Conservation (phyloP, 1,139 yeast genomes). For the Arxiozyma slooffiae region DNA sequence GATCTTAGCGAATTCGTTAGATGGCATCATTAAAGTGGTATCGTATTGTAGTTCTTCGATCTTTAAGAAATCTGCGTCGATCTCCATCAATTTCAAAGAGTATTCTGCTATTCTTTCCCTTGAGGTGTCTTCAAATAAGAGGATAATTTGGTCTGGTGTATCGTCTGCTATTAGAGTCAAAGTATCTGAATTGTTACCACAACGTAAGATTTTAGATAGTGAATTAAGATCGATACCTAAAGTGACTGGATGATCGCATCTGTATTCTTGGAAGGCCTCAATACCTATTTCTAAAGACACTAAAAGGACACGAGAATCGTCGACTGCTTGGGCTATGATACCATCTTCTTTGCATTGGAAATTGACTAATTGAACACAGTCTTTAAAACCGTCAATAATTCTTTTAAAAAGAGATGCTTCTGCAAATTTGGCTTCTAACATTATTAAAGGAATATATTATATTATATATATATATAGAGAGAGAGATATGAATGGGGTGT, state of each 20-base stretch:
- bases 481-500: neutral
- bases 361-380: slow-evolving; percentile 87
- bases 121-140: slow-evolving; percentile 83
- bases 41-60: slow-evolving; percentile 93
- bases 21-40: slow-evolving; percentile 78
- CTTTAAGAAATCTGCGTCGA: slow-evolving; percentile 87
- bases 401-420: slow-evolving; percentile 87
- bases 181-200: slow-evolving; percentile 86
- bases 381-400: slow-evolving; percentile 86
- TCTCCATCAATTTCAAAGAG: slow-evolving; percentile 86
- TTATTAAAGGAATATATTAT: slow-evolving; percentile 26
- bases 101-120: slow-evolving; percentile 91
- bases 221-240: slow-evolving; percentile 86
- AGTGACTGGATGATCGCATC: slow-evolving; percentile 92
- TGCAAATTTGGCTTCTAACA: slow-evolving; percentile 96
- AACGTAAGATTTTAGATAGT: slow-evolving; percentile 74
- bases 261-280: slow-evolving; percentile 83
- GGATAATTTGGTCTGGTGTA: slow-evolving; percentile 68
- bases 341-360: slow-evolving; percentile 94
- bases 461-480: too few relatives aligned
- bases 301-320: slow-evolving; percentile 88
- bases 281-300: slow-evolving; percentile 82
- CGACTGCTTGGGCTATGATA: slow-evolving; percentile 93
- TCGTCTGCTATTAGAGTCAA: slow-evolving; percentile 89
- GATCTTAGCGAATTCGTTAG: slow-evolving; percentile 78